Conservation (phyloP, 2,329 filamentous ascomycete genomes). For the Colletotrichum karsti region DNA sequence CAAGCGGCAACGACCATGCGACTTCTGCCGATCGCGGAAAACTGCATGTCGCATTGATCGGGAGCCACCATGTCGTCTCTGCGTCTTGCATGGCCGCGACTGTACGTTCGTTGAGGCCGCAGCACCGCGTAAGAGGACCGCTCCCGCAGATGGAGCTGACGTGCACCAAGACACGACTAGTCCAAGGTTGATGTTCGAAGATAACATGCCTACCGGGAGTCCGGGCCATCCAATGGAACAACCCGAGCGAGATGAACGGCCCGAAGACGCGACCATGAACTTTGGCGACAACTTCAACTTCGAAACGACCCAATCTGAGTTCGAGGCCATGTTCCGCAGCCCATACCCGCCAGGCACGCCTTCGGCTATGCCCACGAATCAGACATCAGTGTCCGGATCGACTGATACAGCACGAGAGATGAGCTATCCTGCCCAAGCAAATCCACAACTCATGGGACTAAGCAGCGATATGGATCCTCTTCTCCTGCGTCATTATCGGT, state of each 20-base stretch:
- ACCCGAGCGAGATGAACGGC: background rate
- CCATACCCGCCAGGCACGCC: background rate
- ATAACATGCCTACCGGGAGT: background rate
- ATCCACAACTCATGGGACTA: slow-evolving; percentile 14
- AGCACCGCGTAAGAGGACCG: slow-evolving; percentile 23
- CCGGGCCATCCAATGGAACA: background rate
- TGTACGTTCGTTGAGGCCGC: slow-evolving; percentile 52
- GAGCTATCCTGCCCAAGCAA: background rate
- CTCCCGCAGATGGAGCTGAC: background rate
- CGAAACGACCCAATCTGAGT: slow-evolving; percentile 14
- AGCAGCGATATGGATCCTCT: slow-evolving; percentile 32
- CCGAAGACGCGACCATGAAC: background rate
- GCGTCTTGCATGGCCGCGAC: slow-evolving; percentile 48
- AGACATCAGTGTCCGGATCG: too few species aligned
- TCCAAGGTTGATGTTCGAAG: background rate
- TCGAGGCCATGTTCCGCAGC: slow-evolving; percentile 22
- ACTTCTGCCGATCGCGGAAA: slow-evolving; percentile 54
- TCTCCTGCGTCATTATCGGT: slow-evolving; percentile 25
- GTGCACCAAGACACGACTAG: background rate
- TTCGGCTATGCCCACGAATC: background rate
- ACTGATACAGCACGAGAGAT: background rate
- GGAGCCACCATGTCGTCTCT: slow-evolving; percentile 51
- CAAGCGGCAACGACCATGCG: slow-evolving; percentile 47
- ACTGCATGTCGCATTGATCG: slow-evolving; percentile 52
- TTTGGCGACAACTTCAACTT: slow-evolving; percentile 11